Base-by-base conservation (phyloP, 2,329 filamentous ascomycete genomes). In the Hymenotorrendiella dingleyae region DNA sequence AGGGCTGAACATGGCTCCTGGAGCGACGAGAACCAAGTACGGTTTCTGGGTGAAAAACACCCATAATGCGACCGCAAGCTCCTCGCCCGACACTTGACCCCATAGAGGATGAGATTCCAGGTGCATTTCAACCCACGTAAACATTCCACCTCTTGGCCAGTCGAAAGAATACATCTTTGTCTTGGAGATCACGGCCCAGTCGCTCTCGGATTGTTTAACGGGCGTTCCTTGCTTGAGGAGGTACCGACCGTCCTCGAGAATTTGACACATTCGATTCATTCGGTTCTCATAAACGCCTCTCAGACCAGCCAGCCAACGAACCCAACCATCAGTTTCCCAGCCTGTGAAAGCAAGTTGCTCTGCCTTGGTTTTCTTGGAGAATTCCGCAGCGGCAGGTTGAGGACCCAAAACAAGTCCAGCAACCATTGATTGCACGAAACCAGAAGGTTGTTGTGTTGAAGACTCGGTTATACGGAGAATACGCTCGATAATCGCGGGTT, bases 81-180 rank as follows among this genome's bases (percentile, higher is more conserved):
- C 67, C 8, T 73, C 61, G 0, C 74, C 71, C 37, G 73, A 66
- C 16, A 84, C 66, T 30, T 67, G 60, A 20, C 63, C 62, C 61
- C 70, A 81, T 11, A 94, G 71, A 10, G 87, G 86, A 59, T 95
- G 89, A 2, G 71, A 69, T 42, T 83, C 76, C 54, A 89, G 84
- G 59, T 80, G 73, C 47, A 93, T 66, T 43, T 77, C 73, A 3
- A 94, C 57, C 90, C 90, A 96, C 43, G 94, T 65, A 63, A 95
- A 96, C 89, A 96, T 96, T 59, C 90, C 90, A 26, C 82, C 90
- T 21, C 84, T 77, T 1, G 90, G 89, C 73, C 85, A 88, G 53
- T 75, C 66, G 59, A 94, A 95, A 34, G 81, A 77, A 63, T 82
- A 86, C 53, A 94, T 74, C 47, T 74, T 72, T 1, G 77, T 83